phyloP scores from a whole-genome alignment of 176 grass and related monocot species.

The Sorghum bicolor region Sorghum_bicolor_NCBIv3 NC_012879.2:50424001-50424500 shows the following conservation, averaged over 20 bases:
- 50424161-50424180: background rate
- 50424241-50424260: background rate
- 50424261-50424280: background rate
- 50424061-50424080: background rate
- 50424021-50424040: slow-evolving; percentile 26
- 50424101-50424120: background rate
- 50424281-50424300: slow-evolving; percentile 25
- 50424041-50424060: background rate
- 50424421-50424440: slow-evolving; percentile 60
- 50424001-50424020: background rate
- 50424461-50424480: slow-evolving; percentile 59
- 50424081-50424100: background rate
- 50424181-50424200: no score
- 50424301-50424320: slow-evolving; percentile 13
- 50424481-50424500: slow-evolving; percentile 62
- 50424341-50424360: slow-evolving; percentile 15
- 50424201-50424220: background rate
- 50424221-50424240: background rate
- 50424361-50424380: slow-evolving; percentile 45
- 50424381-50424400: slow-evolving; percentile 75
- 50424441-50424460: slow-evolving; percentile 86
- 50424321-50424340: background rate
- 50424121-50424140: background rate
- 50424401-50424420: slow-evolving; percentile 82
- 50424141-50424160: background rate